Conservation (phyloP, 2,329 filamentous ascomycete species). For the Amylocarpus encephaloides region DNA sequence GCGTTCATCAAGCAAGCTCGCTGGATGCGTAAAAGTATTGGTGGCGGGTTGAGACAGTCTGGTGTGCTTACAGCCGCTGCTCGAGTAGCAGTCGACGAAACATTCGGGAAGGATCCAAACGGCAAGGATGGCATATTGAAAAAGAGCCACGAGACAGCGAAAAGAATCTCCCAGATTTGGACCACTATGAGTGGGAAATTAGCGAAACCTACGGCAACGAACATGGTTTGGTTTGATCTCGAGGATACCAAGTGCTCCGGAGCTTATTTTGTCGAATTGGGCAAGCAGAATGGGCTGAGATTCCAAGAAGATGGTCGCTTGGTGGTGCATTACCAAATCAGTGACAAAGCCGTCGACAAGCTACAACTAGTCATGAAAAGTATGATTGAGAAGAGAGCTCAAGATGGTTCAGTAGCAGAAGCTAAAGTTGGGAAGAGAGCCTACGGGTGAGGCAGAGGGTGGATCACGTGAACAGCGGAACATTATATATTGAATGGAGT, state of each 20-base stretch:
- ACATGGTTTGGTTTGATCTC: slow-evolving; percentile 69
- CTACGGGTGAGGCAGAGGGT: slow-evolving; percentile 20
- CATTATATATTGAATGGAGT: too few relatives aligned
- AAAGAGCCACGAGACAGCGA: slow-evolving; percentile 56
- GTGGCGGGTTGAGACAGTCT: slow-evolving; percentile 70
- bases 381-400: slow-evolving; percentile 17
- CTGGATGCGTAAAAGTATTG: slow-evolving; percentile 76
- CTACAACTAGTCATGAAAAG: slow-evolving; percentile 42
- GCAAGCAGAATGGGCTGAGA: slow-evolving; percentile 50
- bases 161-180: slow-evolving; percentile 56
- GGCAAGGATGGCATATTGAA: slow-evolving; percentile 57
- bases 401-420: slow-evolving; percentile 6
- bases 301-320: slow-evolving; percentile 51
- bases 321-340: slow-evolving; percentile 65
- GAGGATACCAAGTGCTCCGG: slow-evolving; percentile 45
- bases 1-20: slow-evolving; percentile 55
- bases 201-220: slow-evolving; percentile 57
- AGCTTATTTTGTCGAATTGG: slow-evolving; percentile 48
- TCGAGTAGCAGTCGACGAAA: slow-evolving; percentile 71
- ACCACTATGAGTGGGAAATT: slow-evolving; percentile 53
- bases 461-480: too few relatives aligned
- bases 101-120: slow-evolving; percentile 54
- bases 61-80: slow-evolving; percentile 73
- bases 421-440: slow-evolving; percentile 25
- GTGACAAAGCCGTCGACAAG: slow-evolving; percentile 49